Percentiles rank a stretch among this genome's conserved stretches.
Evolutionary conservation across 768 basidiomycete genomes (phyloP).

Genomic region (Solioccasus polychromus): DNA sequence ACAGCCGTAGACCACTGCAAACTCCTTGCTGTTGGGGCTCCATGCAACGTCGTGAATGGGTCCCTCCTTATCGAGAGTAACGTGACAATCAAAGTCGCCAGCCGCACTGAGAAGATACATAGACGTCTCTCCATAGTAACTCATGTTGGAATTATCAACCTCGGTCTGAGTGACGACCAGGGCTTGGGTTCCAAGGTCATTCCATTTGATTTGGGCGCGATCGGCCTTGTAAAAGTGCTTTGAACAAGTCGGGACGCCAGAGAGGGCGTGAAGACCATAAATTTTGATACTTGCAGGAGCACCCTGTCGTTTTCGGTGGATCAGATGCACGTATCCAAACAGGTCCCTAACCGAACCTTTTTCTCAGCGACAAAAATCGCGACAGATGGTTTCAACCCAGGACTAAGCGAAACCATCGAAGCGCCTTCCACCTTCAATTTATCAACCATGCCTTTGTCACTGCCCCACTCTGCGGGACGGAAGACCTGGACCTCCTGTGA

Average conservation of each 20-base stretch:
- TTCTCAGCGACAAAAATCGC: conserved; percentile 94
- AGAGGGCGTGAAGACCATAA: conserved; percentile 65
- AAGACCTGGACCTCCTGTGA: conserved; percentile 82
- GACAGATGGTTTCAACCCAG: conserved; percentile 82
- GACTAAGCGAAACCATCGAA: conserved; percentile 72
- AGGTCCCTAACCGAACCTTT: conserved; percentile 51
- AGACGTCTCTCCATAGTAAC: conserved; percentile 97
- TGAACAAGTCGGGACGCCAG: conserved; percentile 67
- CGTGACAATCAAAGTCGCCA: conserved; percentile 91
- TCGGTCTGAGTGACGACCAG: conserved; percentile 93
- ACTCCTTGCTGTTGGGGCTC: conserved; percentile 97
- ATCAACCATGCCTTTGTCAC: conserved; percentile 77
- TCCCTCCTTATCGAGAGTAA: conserved; percentile 90
- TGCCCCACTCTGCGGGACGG: conserved; percentile 73
- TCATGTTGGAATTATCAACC: conserved; percentile 95
- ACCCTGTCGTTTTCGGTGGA: conserved; percentile 46
- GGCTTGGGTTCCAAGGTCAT: conserved; percentile 87
- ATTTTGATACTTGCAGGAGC: conserved; percentile 86
- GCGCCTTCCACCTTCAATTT: conserved; percentile 83
- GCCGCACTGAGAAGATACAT: conserved; percentile 89
- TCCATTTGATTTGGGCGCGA: conserved; percentile 93
- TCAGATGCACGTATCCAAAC: not conserved
- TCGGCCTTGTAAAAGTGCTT: conserved; percentile 98
- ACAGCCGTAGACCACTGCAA: conserved; percentile 97
- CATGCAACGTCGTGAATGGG: conserved; percentile 96